A percentile compares a stretch with the other conserved stretches of the same genome.
These are phyloP conservation scores for Eruca vesicaria DNA, from an alignment of 441 rosid genomes.

Conservation along the genomic window DNA sequence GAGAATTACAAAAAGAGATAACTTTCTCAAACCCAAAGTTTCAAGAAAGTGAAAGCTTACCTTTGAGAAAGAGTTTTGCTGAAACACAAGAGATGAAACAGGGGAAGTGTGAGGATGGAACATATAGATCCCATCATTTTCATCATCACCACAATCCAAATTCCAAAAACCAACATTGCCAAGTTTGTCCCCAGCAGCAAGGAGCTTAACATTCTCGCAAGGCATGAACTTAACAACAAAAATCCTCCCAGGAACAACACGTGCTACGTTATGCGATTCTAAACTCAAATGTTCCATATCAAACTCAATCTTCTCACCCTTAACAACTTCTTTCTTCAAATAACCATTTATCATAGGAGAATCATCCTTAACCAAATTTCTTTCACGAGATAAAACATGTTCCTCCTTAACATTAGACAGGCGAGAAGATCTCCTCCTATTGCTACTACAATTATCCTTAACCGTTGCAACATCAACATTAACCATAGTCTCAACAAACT, in stretches of 20 bases:
- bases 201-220: slow-evolving; percentile 48
- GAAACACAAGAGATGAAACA: slow-evolving; percentile 61
- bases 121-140: slow-evolving; percentile 51
- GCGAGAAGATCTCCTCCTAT: not conserved
- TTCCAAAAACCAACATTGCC: slow-evolving; percentile 85
- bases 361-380: too few species aligned
- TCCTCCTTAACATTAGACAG: not conserved
- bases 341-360: not conserved
- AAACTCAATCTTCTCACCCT: slow-evolving; percentile 36
- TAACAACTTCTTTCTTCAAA: slow-evolving; percentile 22
- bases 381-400: too few species aligned
- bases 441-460: not conserved
- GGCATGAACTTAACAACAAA: slow-evolving; percentile 63
- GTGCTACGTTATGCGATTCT: slow-evolving; percentile 60
- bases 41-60: slow-evolving; percentile 33
- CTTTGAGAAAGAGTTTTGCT: slow-evolving; percentile 57
- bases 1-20: not conserved
- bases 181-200: slow-evolving; percentile 62
- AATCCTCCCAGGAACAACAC: slow-evolving; percentile 62
- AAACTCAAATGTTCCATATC: slow-evolving; percentile 38
- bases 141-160: slow-evolving; percentile 42
- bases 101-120: slow-evolving; percentile 59
- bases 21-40: not conserved
- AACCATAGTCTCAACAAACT: slow-evolving; percentile 33
- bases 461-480: slow-evolving; percentile 15